Base-by-base conservation (phyloP, 2,329 filamentous ascomycete species). In the Colletotrichum salicis region DNA sequence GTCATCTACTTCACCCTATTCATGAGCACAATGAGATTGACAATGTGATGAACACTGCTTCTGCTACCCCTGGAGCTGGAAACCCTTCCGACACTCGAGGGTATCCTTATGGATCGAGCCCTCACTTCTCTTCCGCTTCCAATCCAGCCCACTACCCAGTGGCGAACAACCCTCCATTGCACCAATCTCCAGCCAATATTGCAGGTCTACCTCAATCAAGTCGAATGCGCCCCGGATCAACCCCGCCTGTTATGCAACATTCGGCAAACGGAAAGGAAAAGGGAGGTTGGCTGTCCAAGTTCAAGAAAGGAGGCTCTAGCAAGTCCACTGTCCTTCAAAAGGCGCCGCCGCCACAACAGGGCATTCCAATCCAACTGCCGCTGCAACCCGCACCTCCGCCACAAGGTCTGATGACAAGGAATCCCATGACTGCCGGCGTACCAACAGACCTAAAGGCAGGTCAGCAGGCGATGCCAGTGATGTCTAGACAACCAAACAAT, bases 211-310 rank as follows among this genome's bases (percentile, higher is more conserved):
- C 54, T 5, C 27, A 41, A n/a, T 33, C 29, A 4, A 45, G 31
- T 22, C 22, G 1, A 4, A 19, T 57, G 41, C 57, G 62, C 2
- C 67, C 67, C 6, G 70, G 15, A 22, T 65, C 67, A 19, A 69
- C 27, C 5, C 48, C 63, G 8, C 60, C 72, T 8, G 58, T 35
- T 11, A 52, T 58, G n/a, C 37, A 59, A 48, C 54, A 60, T 4
- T 33, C 63, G 10, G 37, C 54, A n/a, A 68, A 56, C 31, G 70
- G 58, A 4, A 74, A 63, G n/a, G 72, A 74, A 13, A 73, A 72
- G 31, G 72, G 64, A 2, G 56, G 73, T 10, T 76, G 71, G 74
- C 59, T 73, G 7, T 74, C 73, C 22, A 74, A 74, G 70, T 55
- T 74, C 1, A 70, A 54, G 63, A 74, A 70, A n/a, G 29, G 62